Conservation (phyloP, 148 eudicot genomes). For the Vaccinium macrocarpon region DNA sequence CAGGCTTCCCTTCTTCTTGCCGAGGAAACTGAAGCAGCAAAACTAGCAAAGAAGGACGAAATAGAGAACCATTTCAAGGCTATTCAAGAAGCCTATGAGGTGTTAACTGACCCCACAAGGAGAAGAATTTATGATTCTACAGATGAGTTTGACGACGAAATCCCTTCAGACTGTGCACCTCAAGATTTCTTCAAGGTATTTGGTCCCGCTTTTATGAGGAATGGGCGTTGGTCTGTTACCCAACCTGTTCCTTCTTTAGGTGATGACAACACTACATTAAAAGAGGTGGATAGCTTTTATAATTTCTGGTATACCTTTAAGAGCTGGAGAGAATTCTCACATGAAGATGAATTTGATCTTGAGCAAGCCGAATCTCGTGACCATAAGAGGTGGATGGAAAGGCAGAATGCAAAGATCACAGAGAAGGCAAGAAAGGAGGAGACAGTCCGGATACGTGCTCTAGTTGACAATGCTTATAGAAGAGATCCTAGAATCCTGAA, state of each 20-base stretch:
- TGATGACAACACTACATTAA: conserved; percentile 61
- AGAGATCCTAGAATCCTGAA: conserved; percentile 78
- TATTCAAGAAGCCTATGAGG: conserved; percentile 92
- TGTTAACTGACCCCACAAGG: conserved; percentile 70
- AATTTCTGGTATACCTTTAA: conserved; percentile 84
- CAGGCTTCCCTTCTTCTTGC: conserved; percentile 81
- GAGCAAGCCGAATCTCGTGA: conserved; percentile 98
- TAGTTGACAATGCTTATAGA: conserved; percentile 85
- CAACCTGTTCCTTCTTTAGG: conserved; percentile 77
- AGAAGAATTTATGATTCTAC: conserved; percentile 93
- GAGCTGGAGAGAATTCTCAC: conserved; percentile 98
- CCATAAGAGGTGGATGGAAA: conserved; percentile 98
- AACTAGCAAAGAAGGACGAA: conserved; percentile 81
- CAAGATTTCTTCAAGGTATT: conserved; percentile 87
- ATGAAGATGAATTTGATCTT: conserved; percentile 85
- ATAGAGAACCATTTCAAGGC: conserved; percentile 82
- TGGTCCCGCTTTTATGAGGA: conserved; percentile 91
- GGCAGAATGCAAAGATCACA: conserved; percentile 90
- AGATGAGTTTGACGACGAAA: conserved; percentile 95
- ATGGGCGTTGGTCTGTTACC: conserved; percentile 84
- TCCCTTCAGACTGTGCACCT: conserved; percentile 87
- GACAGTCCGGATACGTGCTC: conserved; percentile 60
- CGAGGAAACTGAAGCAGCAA: conserved; percentile 76
- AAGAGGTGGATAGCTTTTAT: conserved; percentile 82
- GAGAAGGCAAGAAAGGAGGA: conserved; percentile 98